Base-by-base conservation (phyloP, 495 filamentous ascomycete species). In the Aspergillus haitiensis region DNA sequence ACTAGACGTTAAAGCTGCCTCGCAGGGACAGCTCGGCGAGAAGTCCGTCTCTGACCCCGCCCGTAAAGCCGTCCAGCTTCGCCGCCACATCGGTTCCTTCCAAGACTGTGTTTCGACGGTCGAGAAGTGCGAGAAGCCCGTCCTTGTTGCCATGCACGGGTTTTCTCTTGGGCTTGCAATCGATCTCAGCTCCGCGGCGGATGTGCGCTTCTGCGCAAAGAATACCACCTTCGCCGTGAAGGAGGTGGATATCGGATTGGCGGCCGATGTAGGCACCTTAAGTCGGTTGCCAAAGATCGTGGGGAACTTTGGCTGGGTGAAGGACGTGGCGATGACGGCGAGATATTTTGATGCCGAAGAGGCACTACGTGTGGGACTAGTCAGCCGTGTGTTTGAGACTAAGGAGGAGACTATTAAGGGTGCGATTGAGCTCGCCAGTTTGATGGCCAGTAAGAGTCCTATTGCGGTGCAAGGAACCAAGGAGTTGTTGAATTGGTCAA, bases 391-490 rank as follows among this genome's bases (percentile, higher is more conserved):
- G 3, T 81, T 84, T 60, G 84, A 84, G 6, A 79, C 69, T 18
- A 91, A 91, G 72, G 76, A 78, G 27, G 81, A 79, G 47, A 82
- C 86, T 6, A 66, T 93, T 33, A 70, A 76, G 42, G 80, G 80
- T 37, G 93, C 84, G 1, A 18, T 93, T 59, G 80, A 85, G 70
- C 58, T 92, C 68, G 92, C 89, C 7, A 71, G 62, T 11, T 58
- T 86, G 66, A 84, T 98, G 15, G 88, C 89, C 37, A 73, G 67
- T 6, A 97, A 98, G 82, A 95, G 90, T 66, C 94, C 94, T 0
- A 85, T 98, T 21, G 94, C 92, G 0, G 90, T 96, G 61, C 87
- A 93, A 75, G 89, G 92, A 5, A 98, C 94, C 18, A 98, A 98
- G 79, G 88, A 96, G 72, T 67, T 98, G 52, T 68, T 98, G 71